Percentiles rank a stretch among this genome's conserved stretches.
phyloP scores from a whole-genome alignment of 1,284 basidiomycete species.

The Xerocomus nothofagi region DNA sequence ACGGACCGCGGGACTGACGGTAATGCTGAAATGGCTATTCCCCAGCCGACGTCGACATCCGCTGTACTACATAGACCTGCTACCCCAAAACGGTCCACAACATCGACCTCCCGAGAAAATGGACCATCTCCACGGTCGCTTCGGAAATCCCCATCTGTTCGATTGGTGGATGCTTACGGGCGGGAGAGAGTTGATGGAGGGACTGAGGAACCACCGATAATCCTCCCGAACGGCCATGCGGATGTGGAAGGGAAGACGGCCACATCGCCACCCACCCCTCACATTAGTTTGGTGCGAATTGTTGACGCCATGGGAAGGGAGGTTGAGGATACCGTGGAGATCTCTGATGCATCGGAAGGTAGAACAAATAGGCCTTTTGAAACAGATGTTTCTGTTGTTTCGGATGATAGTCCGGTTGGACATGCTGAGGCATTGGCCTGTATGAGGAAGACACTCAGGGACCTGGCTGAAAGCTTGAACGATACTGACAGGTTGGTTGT shows the following conservation, averaged over 20 bases:
- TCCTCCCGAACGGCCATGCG: slow-evolving; percentile 9
- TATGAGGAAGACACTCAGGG: slow-evolving; percentile 55
- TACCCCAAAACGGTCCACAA: slow-evolving; percentile 21
- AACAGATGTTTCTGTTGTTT: slow-evolving; percentile 24
- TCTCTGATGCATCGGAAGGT: slow-evolving; percentile 32
- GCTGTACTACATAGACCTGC: slow-evolving; percentile 10
- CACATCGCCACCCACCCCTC: slow-evolving; percentile 31
- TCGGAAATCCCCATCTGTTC: slow-evolving; percentile 51
- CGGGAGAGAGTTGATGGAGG: slow-evolving; percentile 35
- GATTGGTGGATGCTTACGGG: slow-evolving; percentile 61
- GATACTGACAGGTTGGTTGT: slow-evolving; percentile 53
- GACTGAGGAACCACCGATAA: not conserved
- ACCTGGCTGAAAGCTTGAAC: slow-evolving; percentile 53
- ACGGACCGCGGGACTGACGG: not conserved
- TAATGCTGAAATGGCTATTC: not conserved
- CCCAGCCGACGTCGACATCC: not conserved
- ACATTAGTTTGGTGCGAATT: slow-evolving; percentile 51
- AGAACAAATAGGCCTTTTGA: slow-evolving; percentile 28
- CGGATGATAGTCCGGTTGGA: slow-evolving; percentile 38
- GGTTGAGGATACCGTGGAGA: slow-evolving; percentile 37
- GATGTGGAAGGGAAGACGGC: slow-evolving; percentile 17
- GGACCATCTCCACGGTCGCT: slow-evolving; percentile 38
- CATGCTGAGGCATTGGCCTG: slow-evolving; percentile 53
- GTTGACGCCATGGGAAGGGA: slow-evolving; percentile 69
- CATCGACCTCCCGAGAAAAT: slow-evolving; percentile 23